Conservation (phyloP, 78 protist species). For the Dictyostelium purpureum region DNA sequence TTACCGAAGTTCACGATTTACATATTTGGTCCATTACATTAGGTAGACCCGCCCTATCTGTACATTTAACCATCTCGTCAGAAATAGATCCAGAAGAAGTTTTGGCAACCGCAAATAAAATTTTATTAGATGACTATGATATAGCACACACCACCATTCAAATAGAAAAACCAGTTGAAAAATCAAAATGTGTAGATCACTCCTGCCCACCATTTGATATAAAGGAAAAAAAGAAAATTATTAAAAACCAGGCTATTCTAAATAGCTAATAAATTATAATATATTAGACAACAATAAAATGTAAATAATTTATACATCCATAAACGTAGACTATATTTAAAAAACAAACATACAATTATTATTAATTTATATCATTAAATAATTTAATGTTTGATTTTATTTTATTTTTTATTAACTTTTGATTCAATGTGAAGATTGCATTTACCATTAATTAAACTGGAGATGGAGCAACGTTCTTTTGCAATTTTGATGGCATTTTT, state of each 20-base stretch:
- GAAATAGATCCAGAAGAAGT: constrained; percentile 21
- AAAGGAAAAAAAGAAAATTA: no score
- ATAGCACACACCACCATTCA: constrained; percentile 90
- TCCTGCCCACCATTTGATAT: constrained; percentile 1
- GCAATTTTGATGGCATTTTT: not conserved
- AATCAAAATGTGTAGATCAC: not conserved
- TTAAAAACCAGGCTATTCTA: no score
- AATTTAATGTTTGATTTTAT: no score
- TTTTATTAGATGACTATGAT: constrained; percentile 11
- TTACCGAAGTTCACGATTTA: constrained; percentile 85
- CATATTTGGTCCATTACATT: constrained; percentile 91
- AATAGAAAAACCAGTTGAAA: constrained; percentile 47
- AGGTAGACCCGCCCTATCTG: constrained; percentile 70
- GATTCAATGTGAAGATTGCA: no score
- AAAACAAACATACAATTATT: no score
- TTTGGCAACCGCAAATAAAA: constrained; percentile 44
- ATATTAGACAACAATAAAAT: no score
- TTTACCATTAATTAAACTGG: constrained; percentile 26
- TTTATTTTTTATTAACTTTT: no score
- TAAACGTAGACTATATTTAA: no score
- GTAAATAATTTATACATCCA: no score
- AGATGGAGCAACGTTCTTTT: constrained; percentile 49
- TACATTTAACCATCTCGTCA: constrained; percentile 49
- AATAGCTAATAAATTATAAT: no score
- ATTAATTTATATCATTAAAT: no score